Evolutionary conservation across 1,284 basidiomycete species (phyloP).

Genomic region (Pterula multifida): DNA sequence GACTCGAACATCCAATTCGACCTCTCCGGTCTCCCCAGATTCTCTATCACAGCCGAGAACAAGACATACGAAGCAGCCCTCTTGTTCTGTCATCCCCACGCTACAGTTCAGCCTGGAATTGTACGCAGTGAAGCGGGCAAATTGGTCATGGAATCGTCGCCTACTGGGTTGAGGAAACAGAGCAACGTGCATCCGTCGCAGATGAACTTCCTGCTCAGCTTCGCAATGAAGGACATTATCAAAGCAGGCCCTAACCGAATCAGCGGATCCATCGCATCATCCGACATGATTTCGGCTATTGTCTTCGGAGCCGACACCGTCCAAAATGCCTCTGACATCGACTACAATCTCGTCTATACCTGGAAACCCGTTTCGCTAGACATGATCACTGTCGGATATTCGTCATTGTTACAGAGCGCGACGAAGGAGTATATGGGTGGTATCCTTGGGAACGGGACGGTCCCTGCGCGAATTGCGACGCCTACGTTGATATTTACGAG

Average conservation of each 20-base stretch:
- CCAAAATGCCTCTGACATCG: background rate
- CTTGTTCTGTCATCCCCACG: conserved; percentile 14
- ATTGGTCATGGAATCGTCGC: conserved; percentile 4
- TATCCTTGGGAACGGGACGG: conserved; percentile 9
- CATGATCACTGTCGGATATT: background rate
- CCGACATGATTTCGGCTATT: conserved; percentile 10
- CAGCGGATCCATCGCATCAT: conserved; percentile 13
- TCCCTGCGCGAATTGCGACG: conserved; percentile 17
- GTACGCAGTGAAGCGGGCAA: conserved; percentile 11
- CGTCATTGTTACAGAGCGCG: background rate
- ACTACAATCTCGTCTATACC: background rate
- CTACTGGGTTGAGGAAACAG: conserved; percentile 5
- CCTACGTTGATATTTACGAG: conserved; percentile 14
- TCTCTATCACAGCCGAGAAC: conserved; percentile 11
- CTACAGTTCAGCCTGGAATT: conserved; percentile 16
- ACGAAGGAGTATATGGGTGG: background rate
- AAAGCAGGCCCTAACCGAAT: conserved; percentile 9
- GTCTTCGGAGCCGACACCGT: background rate
- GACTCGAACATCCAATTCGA: conserved; percentile 13
- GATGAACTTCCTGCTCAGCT: conserved; percentile 12
- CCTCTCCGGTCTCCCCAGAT: conserved; percentile 9
- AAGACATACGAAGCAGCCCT: conserved; percentile 13
- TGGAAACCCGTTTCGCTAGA: background rate
- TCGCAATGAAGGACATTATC: conserved; percentile 7
- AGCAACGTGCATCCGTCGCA: conserved; percentile 16